These are phyloP conservation scores for Ophiosphaerella korrae DNA, from an alignment of 2,329 filamentous ascomycete genomes.

Conservation along the genomic window DNA sequence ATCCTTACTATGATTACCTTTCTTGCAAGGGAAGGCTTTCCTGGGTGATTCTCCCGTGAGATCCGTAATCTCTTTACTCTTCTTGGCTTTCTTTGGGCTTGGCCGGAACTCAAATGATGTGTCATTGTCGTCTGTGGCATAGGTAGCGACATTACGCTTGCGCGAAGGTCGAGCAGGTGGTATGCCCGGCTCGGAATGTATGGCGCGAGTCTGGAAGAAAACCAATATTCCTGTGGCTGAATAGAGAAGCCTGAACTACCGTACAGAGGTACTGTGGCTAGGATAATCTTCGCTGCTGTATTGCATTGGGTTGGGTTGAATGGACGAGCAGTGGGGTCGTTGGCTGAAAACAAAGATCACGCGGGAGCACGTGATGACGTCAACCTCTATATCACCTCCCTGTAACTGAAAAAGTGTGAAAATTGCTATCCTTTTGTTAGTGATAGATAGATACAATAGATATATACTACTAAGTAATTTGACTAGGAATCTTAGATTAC, in stretches of 20 bases:
- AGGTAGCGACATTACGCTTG: constrained; percentile 29
- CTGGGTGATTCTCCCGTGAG: constrained; percentile 14
- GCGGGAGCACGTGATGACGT: constrained; percentile 2
- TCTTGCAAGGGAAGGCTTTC: constrained; percentile 21
- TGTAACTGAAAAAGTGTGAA: too few species aligned
- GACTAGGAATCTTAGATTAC: too few species aligned
- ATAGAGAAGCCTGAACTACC: background rate
- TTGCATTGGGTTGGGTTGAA: background rate
- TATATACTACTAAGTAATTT: too few species aligned
- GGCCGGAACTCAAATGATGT: constrained; percentile 1
- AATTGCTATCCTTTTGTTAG: too few species aligned
- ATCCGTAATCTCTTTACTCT: constrained; percentile 10
- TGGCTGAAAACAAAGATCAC: background rate
- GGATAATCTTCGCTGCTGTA: background rate
- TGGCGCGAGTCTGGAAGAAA: background rate
- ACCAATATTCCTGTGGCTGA: background rate
- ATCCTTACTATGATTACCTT: constrained; percentile 18
- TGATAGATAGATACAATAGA: too few species aligned
- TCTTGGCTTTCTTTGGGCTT: constrained; percentile 11
- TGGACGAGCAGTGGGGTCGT: background rate
- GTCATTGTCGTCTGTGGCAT: constrained; percentile 13
- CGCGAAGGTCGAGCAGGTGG: constrained; percentile 9
- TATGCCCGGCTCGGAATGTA: constrained; percentile 1
- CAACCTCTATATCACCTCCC: background rate
- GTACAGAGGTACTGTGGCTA: too few species aligned